phyloP scores from a whole-genome alignment of 371 early-diverging fungal genomes.

The Mucor ambiguus region DNA sequence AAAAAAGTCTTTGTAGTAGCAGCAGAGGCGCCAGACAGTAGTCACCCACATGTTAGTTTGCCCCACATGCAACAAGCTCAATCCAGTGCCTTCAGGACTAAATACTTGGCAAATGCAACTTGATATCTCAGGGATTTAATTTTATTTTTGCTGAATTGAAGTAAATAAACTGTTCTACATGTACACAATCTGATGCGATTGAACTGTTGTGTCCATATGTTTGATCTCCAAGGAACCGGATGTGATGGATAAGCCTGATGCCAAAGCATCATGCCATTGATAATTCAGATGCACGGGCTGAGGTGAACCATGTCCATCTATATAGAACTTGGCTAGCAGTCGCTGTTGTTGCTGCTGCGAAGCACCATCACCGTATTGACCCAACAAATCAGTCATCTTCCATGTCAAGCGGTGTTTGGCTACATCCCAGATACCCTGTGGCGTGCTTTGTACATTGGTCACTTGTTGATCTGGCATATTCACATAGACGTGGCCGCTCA shows the following conservation, averaged over 20 bases:
- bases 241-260: neutral
- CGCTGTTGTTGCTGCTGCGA: neutral
- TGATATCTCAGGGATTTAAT: too few relatives aligned
- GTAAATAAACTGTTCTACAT: neutral
- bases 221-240: neutral
- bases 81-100: too few relatives aligned
- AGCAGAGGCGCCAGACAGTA: neutral
- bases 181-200: slow-evolving; percentile 1
- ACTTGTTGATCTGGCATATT: neutral
- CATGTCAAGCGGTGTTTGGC: slow-evolving; percentile 7
- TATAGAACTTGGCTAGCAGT: slow-evolving; percentile 16
- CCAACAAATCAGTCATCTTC: slow-evolving; percentile 11
- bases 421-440: slow-evolving; percentile 21
- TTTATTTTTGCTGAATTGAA: too few relatives aligned
- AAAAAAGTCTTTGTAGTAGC: neutral
- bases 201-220: neutral
- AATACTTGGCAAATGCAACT: too few relatives aligned
- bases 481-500: neutral
- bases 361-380: neutral
- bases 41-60: neutral
- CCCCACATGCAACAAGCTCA: neutral
- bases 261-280: neutral
- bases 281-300: slow-evolving; percentile 1
- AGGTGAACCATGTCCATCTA: neutral
- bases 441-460: slow-evolving; percentile 18